These are phyloP conservation scores for Solanum peruvianum DNA, from an alignment of 257 asterid species.

Conservation along the genomic window DNA sequence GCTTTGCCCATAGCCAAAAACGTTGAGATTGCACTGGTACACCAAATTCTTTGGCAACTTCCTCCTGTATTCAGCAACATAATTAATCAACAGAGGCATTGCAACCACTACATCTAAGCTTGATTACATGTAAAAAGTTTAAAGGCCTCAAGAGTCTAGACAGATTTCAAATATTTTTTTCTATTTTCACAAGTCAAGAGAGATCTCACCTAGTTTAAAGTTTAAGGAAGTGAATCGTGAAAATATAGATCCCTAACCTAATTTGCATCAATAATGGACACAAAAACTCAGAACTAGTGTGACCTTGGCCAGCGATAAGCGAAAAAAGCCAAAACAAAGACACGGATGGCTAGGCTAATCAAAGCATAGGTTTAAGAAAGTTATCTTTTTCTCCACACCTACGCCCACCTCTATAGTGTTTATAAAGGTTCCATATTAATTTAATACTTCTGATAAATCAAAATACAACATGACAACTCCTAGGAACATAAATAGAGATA, in stretches of 20 bases:
- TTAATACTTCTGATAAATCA: not conserved
- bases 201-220: not conserved
- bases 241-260: not conserved
- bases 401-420: not conserved
- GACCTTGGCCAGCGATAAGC: not conserved
- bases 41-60: slow-evolving; percentile 79
- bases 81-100: not conserved
- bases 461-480: not conserved
- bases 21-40: slow-evolving; percentile 89
- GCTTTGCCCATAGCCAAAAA: slow-evolving; percentile 94
- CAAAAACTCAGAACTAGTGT: not conserved
- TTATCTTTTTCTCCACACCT: not conserved
- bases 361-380: not conserved
- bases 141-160: not conserved
- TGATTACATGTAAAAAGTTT: not conserved
- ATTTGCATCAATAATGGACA: not conserved
- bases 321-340: not conserved
- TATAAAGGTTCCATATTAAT: not conserved
- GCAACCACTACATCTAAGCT: not conserved
- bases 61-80: slow-evolving; percentile 44
- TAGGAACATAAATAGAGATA: not conserved
- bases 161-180: not conserved
- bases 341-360: not conserved
- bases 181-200: not conserved
- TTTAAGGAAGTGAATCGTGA: not conserved